These are phyloP conservation scores for Xylaria venustula DNA, from an alignment of 495 filamentous ascomycete genomes.

Conservation along the genomic window DNA sequence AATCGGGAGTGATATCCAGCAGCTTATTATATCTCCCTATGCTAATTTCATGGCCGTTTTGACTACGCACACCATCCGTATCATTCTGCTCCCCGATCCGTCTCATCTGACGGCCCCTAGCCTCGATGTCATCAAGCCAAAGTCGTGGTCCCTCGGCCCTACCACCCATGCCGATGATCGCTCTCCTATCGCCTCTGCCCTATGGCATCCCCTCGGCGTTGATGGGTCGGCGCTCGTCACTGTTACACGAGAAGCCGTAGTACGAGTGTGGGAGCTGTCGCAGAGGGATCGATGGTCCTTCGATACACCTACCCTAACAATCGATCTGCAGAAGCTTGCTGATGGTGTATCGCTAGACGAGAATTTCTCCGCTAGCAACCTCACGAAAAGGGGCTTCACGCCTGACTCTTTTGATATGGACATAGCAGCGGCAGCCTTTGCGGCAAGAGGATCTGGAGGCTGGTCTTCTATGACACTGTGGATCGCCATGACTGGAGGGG, in stretches of 20 bases:
- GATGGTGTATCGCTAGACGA: conserved; percentile 74
- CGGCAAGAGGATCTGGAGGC: conserved; percentile 69
- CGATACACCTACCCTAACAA: conserved; percentile 71
- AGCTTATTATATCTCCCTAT: conserved; percentile 77
- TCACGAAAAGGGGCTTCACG: conserved; percentile 75
- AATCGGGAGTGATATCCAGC: conserved; percentile 71
- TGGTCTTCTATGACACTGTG: conserved; percentile 93
- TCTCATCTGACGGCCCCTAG: conserved; percentile 67
- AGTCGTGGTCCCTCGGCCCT: conserved; percentile 81
- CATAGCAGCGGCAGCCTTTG: conserved; percentile 81
- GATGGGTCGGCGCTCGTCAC: conserved; percentile 74
- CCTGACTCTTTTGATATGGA: conserved; percentile 85
- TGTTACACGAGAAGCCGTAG: conserved; percentile 77
- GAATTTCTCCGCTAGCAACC: conserved; percentile 69
- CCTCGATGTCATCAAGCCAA: conserved; percentile 64
- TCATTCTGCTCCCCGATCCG: conserved; percentile 73
- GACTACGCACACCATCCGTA: conserved; percentile 79
- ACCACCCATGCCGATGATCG: conserved; percentile 84
- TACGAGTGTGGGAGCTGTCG: conserved; percentile 85
- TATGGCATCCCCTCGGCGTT: conserved; percentile 87
- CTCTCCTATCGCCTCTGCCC: conserved; percentile 67
- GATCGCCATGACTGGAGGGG: conserved; percentile 84
- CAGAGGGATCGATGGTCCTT: conserved; percentile 78
- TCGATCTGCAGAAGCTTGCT: conserved; percentile 79
- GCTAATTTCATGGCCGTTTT: conserved; percentile 77